Percentiles rank a stretch among this genome's conserved stretches.
phyloP scores from a whole-genome alignment of 2,329 filamentous ascomycete genomes.

The Pseudogymnoascus sp. region DNA sequence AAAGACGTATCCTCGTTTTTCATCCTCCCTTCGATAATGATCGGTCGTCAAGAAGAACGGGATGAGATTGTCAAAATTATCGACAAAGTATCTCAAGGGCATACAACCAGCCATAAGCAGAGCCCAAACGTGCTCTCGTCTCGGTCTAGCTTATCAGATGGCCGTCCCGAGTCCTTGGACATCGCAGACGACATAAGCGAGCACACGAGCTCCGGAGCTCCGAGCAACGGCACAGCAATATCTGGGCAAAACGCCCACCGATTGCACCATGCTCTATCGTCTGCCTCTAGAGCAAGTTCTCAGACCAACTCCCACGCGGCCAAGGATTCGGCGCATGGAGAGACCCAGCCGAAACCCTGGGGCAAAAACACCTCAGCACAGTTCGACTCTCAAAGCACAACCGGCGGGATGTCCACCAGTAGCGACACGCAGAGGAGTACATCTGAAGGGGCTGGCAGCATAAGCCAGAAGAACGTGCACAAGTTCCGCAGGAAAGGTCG shows the following conservation, averaged over 20 bases:
- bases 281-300: not conserved
- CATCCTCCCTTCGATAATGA: slow-evolving; percentile 71
- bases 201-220: slow-evolving; percentile 49
- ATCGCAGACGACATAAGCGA: slow-evolving; percentile 52
- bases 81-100: slow-evolving; percentile 64
- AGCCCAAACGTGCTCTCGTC: slow-evolving; percentile 44
- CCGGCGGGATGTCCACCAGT: not conserved
- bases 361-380: slow-evolving; percentile 1
- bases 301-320: not conserved
- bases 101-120: slow-evolving; percentile 41
- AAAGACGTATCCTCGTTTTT: slow-evolving; percentile 91
- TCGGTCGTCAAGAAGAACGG: slow-evolving; percentile 69
- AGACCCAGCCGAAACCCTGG: not conserved
- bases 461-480: slow-evolving; percentile 21
- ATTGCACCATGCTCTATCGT: not conserved
- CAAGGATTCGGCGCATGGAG: not conserved
- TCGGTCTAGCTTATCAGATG: slow-evolving; percentile 44
- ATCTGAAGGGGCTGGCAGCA: slow-evolving; percentile 25
- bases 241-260: not conserved
- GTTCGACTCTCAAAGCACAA: not conserved
- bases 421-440: slow-evolving; percentile 9
- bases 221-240: not conserved
- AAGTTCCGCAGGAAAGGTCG: slow-evolving; percentile 56
- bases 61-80: slow-evolving; percentile 66
- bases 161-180: slow-evolving; percentile 20